These are phyloP conservation scores for Viridothelium virens DNA, from an alignment of 495 filamentous ascomycete species.

Conservation along the genomic window DNA sequence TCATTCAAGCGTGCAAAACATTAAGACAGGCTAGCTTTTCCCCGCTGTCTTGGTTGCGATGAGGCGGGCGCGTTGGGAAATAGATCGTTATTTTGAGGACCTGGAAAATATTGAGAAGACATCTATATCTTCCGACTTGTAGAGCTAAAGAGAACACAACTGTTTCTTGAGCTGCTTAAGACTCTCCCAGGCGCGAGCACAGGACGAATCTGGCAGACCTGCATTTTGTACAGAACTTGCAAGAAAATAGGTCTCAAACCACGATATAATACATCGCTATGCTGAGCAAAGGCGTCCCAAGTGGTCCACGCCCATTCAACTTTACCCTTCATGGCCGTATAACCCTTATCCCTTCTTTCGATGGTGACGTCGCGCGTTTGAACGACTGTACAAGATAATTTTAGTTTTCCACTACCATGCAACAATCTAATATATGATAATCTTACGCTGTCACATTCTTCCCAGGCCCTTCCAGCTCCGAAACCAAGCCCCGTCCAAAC, in stretches of 20 bases:
- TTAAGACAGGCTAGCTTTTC: too few relatives aligned
- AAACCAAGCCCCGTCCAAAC: constrained; percentile 88
- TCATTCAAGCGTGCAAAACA: too few relatives aligned
- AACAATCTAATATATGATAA: neutral
- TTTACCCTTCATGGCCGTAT: constrained; percentile 24
- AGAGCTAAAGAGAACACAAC: neutral
- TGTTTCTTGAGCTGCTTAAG: neutral
- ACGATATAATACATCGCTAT: constrained; percentile 2
- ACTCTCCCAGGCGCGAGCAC: neutral
- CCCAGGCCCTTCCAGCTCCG: constrained; percentile 90
- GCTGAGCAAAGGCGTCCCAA: neutral
- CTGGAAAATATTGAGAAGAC: neutral
- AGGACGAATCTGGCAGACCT: neutral
- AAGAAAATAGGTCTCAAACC: neutral
- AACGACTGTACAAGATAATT: constrained; percentile 26
- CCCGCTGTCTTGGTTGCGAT: neutral
- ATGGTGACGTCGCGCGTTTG: constrained; percentile 29
- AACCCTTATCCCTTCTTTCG: constrained; percentile 27
- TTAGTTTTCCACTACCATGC: neutral
- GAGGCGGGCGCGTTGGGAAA: neutral
- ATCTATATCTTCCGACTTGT: neutral
- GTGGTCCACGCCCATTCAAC: neutral
- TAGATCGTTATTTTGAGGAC: neutral
- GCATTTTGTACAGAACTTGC: neutral
- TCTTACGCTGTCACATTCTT: constrained; percentile 65